phyloP scores from a whole-genome alignment of 208 protist genomes.

The Histomonas meleagridis region DNA sequence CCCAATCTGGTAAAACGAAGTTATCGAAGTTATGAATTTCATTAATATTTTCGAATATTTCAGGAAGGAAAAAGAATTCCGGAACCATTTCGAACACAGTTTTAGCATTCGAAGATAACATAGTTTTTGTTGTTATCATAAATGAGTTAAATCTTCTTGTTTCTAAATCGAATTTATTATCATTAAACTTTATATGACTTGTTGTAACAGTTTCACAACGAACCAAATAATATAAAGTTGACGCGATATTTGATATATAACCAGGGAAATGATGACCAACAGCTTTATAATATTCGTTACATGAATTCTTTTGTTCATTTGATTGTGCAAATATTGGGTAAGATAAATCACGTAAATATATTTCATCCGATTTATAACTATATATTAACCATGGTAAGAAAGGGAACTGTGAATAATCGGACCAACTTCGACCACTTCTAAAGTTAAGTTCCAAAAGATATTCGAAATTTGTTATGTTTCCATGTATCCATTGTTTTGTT shows the following conservation, averaged over 20 bases:
- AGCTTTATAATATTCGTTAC: background rate
- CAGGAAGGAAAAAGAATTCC: constrained; percentile 55
- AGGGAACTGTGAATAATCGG: constrained; percentile 3
- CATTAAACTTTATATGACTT: constrained; percentile 41
- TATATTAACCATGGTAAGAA: background rate
- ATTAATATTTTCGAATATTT: constrained; percentile 51
- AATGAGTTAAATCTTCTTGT: background rate
- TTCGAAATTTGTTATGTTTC: background rate
- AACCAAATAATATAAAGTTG: background rate
- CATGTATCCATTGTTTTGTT: background rate
- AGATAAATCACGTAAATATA: background rate
- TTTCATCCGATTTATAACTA: background rate
- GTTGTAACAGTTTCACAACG: background rate
- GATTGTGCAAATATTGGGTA: constrained; percentile 15
- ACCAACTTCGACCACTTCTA: constrained; percentile 4
- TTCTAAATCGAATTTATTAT: constrained; percentile 64
- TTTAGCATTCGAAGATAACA: background rate
- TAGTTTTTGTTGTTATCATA: background rate
- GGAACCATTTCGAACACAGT: constrained; percentile 50
- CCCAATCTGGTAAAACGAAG: constrained; percentile 45
- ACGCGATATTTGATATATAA: constrained; percentile 9
- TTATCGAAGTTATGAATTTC: constrained; percentile 44
- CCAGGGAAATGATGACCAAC: background rate
- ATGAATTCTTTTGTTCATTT: background rate
- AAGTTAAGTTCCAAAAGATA: background rate